Conservation (phyloP, 2,329 filamentous ascomycete species). For the Alternaria sp. region DNA sequence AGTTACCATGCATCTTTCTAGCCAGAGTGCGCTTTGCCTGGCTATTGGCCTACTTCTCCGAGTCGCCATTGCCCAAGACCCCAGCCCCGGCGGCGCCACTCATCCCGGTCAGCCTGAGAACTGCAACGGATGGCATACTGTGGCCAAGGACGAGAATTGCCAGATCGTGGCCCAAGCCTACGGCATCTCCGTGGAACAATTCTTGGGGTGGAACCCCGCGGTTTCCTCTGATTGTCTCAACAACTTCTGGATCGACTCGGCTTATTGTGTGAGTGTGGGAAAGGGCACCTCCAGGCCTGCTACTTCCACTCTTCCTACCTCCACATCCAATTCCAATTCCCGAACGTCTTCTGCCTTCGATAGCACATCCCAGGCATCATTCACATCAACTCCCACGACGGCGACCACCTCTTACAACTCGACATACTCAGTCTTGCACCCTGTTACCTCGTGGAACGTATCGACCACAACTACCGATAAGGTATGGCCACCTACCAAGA, state of each 20-base stretch:
- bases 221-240: background rate
- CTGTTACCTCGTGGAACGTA: background rate
- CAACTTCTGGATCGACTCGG: constrained; percentile 1
- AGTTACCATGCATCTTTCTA: too few species aligned
- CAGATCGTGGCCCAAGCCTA: background rate
- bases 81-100: background rate
- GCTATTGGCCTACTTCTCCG: background rate
- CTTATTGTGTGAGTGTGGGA: background rate
- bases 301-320: too few species aligned
- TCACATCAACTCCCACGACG: background rate
- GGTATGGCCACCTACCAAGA: background rate
- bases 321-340: too few species aligned
- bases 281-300: background rate
- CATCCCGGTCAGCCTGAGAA: background rate
- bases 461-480: background rate
- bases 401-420: background rate
- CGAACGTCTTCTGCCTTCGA: too few species aligned
- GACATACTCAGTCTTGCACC: background rate
- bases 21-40: background rate
- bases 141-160: background rate
- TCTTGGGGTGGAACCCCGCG: background rate
- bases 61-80: background rate
- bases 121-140: constrained; percentile 2
- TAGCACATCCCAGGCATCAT: too few species aligned
- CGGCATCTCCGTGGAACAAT: background rate